A percentile compares a stretch with the other conserved stretches of the same genome.
These are phyloP conservation scores for Amylostereum areolatum DNA, from an alignment of 1,284 basidiomycete genomes.

Conservation along the genomic window DNA sequence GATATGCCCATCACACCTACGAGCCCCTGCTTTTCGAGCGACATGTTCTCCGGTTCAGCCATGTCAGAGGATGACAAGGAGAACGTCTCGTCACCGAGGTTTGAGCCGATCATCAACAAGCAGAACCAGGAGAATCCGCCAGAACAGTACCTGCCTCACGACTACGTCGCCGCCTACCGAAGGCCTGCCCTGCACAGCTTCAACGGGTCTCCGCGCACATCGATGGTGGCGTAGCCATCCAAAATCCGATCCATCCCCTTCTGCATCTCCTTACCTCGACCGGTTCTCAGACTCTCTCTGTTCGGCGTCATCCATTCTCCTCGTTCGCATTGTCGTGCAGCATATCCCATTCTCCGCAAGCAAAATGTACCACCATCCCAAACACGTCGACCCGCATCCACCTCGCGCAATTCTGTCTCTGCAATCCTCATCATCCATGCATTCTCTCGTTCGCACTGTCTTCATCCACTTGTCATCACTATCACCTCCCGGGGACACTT, in stretches of 20 bases:
- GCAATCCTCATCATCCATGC: conserved; percentile 69
- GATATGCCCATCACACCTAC: conserved; percentile 78
- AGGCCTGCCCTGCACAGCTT: conserved; percentile 67
- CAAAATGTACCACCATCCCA: conserved; percentile 74
- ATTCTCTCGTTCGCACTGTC: conserved; percentile 62
- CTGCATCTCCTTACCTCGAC: conserved; percentile 7
- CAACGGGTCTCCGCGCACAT: conserved; percentile 41
- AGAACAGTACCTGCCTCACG: conserved; percentile 73
- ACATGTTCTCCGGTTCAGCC: conserved; percentile 46
- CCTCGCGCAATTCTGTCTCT: conserved; percentile 51
- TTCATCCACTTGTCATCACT: conserved; percentile 32
- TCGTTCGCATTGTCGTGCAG: conserved; percentile 12
- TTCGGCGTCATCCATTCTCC: conserved; percentile 18
- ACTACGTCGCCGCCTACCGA: conserved; percentile 63
- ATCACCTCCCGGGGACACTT: conserved; percentile 30
- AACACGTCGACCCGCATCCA: conserved; percentile 56
- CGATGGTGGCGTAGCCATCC: conserved; percentile 49
- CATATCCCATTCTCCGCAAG: conserved; percentile 21
- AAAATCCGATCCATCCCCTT: conserved; percentile 11
- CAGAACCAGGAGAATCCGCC: conserved; percentile 57
- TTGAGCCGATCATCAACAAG: conserved; percentile 68
- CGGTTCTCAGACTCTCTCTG: conserved; percentile 9
- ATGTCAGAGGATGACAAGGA: conserved; percentile 72
- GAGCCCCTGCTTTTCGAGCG: conserved; percentile 54
- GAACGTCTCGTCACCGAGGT: conserved; percentile 52